phyloP scores from a whole-genome alignment of 2,329 filamentous ascomycete species.

The Hypoxylon sp. region DNA sequence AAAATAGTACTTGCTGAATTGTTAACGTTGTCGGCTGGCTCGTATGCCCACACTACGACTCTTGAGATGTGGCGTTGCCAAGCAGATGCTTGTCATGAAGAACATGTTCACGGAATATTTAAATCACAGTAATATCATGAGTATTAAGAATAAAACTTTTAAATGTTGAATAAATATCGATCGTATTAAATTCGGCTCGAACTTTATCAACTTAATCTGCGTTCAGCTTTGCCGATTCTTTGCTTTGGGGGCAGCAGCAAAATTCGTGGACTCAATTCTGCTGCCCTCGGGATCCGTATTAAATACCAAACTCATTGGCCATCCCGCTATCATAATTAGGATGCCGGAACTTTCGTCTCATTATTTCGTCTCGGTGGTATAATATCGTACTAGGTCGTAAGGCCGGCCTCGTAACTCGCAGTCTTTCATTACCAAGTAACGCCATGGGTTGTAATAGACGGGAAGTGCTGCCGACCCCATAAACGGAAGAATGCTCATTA shows the following conservation, averaged over 20 bases:
- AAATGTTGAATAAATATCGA: constrained; percentile 9
- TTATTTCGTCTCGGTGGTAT: constrained; percentile 47
- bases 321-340: constrained; percentile 27
- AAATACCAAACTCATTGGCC: constrained; percentile 39
- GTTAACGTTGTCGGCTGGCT: constrained; percentile 18
- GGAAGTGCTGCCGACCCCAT: constrained; percentile 43
- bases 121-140: constrained; percentile 2
- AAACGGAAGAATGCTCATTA: constrained; percentile 45
- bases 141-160: constrained; percentile 2
- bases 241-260: constrained; percentile 19
- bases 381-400: constrained; percentile 32
- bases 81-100: neutral
- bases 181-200: constrained; percentile 42
- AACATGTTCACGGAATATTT: constrained; percentile 10
- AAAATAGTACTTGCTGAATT: constrained; percentile 12
- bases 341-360: constrained; percentile 31
- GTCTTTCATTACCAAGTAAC: constrained; percentile 45
- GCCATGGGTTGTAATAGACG: constrained; percentile 40
- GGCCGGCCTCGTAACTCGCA: constrained; percentile 34
- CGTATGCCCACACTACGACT: constrained; percentile 10
- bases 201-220: constrained; percentile 43
- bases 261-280: constrained; percentile 22
- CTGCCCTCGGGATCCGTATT: constrained; percentile 37
- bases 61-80: constrained; percentile 17
- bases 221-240: constrained; percentile 38